Conservation (phyloP, 177 flowering plant genomes). For the Vitis hybrid region DNA sequence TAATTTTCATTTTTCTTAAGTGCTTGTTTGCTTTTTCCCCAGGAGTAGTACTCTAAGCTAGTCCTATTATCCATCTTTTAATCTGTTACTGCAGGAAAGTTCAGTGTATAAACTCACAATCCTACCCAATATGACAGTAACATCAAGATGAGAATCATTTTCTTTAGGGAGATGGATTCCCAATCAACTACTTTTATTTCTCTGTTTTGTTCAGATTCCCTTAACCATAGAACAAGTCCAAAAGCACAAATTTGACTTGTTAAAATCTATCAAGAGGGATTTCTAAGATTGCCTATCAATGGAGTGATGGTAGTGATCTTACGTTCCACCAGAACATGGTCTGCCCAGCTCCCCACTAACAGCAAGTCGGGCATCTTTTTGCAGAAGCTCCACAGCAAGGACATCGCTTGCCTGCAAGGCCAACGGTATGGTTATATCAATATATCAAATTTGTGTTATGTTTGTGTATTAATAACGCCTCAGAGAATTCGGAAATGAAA, state of each 20-base stretch:
- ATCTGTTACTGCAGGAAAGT: background rate
- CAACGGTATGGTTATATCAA: conserved; percentile 2
- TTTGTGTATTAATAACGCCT: no score
- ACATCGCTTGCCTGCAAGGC: conserved; percentile 88
- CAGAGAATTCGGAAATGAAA: background rate
- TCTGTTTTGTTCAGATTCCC: no score
- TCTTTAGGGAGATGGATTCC: no score
- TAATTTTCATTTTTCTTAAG: background rate
- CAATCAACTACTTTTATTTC: no score
- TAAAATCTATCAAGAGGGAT: background rate
- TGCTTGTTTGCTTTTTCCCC: background rate
- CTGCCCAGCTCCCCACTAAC: conserved; percentile 82
- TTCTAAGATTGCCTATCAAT: background rate
- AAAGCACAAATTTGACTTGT: background rate
- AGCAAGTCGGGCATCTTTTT: conserved; percentile 92
- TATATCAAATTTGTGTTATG: background rate
- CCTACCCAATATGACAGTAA: background rate
- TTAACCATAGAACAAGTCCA: background rate
- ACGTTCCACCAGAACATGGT: conserved; percentile 95
- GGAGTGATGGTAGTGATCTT: conserved; percentile 28
- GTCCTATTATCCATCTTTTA: background rate
- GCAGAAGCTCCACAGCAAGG: conserved; percentile 93
- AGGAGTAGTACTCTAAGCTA: no score
- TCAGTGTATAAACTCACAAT: background rate
- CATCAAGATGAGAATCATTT: background rate